Percentiles rank a stretch among this genome's conserved stretches.
phyloP scores from a whole-genome alignment of 208 protist species.

The Acanthamoeba castellanii region DNA sequence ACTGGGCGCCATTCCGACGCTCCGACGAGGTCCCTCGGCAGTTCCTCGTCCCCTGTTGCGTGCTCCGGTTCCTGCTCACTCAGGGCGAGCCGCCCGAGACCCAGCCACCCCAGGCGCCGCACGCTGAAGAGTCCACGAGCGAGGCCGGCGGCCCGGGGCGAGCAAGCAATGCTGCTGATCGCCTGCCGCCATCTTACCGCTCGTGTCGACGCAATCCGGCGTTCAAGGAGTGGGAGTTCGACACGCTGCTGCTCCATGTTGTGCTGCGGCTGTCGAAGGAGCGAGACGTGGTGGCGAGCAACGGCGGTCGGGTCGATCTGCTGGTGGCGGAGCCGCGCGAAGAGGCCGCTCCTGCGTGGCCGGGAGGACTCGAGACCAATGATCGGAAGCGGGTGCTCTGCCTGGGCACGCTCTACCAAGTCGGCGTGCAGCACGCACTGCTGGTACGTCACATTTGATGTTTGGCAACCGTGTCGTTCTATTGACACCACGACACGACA shows the following conservation, averaged over 20 bases:
- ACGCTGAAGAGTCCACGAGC: too few relatives aligned
- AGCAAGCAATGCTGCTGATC: neutral
- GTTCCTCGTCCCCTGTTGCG: neutral
- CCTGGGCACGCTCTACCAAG: conserved; percentile 39
- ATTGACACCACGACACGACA: neutral
- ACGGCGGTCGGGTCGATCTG: neutral
- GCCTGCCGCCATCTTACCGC: neutral
- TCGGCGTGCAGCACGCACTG: conserved; percentile 12
- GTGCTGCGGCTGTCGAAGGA: neutral
- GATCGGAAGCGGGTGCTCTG: neutral
- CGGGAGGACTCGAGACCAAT: neutral
- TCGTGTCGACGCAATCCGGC: neutral
- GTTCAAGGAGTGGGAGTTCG: conserved; percentile 28
- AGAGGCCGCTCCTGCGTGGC: neutral
- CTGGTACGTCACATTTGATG: neutral
- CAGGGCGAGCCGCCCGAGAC: neutral
- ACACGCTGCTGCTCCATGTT: neutral
- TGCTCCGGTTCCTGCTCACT: neutral
- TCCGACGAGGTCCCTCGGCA: neutral
- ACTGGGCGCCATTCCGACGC: neutral
- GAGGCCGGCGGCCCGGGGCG: neutral
- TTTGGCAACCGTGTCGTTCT: neutral
- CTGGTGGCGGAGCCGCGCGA: neutral
- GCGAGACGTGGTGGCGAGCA: neutral
- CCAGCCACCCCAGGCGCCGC: neutral